Base-by-base conservation (phyloP, 306 rosid species). In the Begonia peltatifolia region DNA sequence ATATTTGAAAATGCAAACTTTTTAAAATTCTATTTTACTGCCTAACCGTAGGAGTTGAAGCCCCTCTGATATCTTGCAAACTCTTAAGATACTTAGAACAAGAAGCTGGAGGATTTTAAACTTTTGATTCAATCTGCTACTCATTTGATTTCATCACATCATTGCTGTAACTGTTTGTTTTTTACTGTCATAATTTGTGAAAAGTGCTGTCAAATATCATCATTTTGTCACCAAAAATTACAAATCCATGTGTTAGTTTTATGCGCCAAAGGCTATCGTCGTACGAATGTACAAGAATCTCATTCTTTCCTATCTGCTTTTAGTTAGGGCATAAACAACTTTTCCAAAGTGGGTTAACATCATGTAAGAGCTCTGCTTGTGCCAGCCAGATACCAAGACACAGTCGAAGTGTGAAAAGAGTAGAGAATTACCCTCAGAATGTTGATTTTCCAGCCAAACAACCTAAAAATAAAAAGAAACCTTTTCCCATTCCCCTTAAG, bases 391-490 rank as follows among this genome's bases (percentile, higher is more conserved):
- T 54, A 58, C 70, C 79, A 49, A 72, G 65, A 55, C 68, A 69
- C 9, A 64, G 67, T 41, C 66, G 62, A 42, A 9, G 51, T 54
- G 53, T 36, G 56, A 65, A 64, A 82, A 74, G 52, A 63, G 78
- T 15, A 58, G 68, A 72, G 36, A 4, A 36, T 18, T 10, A 25
- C 54, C 81, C 76, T 42, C 95, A 85, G 70, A 90, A 90, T 68
- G 87, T 68, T 49, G 95, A 90, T 61, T 83, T 90, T 54, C 95
- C 97, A 18, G 65, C 71, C 6, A 38, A 41, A 17, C 76, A 76
- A 9, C 87, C 97, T 11, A 85, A 76, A 75, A 71, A 69, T 23
- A 85, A 90, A 82, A 90, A 85, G 71, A 90, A 90, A 65, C 95
- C 95, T n/a, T 85, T 35, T 65, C 82, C 94, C 14, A 73, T 90